phyloP scores from a whole-genome alignment of 768 basidiomycete genomes.

The Guyanaporus albipodus region DNA sequence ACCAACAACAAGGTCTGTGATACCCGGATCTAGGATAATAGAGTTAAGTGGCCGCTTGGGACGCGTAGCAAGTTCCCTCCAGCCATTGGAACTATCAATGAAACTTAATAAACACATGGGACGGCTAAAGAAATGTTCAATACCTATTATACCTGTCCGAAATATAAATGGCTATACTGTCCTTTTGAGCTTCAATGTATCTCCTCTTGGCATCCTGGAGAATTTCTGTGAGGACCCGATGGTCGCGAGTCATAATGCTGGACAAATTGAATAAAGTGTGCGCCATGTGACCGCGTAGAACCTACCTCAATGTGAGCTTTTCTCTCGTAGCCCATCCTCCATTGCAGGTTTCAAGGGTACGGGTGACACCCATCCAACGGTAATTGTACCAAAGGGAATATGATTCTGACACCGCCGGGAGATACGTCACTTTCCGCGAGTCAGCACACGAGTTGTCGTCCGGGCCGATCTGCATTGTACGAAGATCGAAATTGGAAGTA shows the following conservation, averaged over 20 bases:
- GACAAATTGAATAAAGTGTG: background rate
- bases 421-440: conserved; percentile 32
- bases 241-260: conserved; percentile 50
- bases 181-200: conserved; percentile 49
- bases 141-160: conserved; percentile 43
- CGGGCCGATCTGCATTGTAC: conserved; percentile 20
- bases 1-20: conserved; percentile 58
- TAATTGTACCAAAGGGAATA: conserved; percentile 35
- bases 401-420: conserved; percentile 32
- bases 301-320: conserved; percentile 23
- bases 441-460: conserved; percentile 20
- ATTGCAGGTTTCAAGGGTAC: conserved; percentile 16
- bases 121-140: background rate
- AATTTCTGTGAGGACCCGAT: conserved; percentile 45
- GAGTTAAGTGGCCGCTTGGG: conserved; percentile 64
- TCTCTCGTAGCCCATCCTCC: conserved; percentile 21
- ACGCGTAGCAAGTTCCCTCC: conserved; percentile 53
- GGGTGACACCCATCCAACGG: conserved; percentile 29
- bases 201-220: conserved; percentile 50
- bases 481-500: conserved; percentile 37
- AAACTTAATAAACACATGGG: no score
- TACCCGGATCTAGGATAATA: conserved; percentile 66
- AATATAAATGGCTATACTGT: conserved; percentile 50
- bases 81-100: conserved; percentile 36
- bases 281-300: background rate